Percentiles rank a stretch among this genome's conserved stretches.
phyloP scores from a whole-genome alignment of 257 asterid species.

The Rehmannia glutinosa region DNA sequence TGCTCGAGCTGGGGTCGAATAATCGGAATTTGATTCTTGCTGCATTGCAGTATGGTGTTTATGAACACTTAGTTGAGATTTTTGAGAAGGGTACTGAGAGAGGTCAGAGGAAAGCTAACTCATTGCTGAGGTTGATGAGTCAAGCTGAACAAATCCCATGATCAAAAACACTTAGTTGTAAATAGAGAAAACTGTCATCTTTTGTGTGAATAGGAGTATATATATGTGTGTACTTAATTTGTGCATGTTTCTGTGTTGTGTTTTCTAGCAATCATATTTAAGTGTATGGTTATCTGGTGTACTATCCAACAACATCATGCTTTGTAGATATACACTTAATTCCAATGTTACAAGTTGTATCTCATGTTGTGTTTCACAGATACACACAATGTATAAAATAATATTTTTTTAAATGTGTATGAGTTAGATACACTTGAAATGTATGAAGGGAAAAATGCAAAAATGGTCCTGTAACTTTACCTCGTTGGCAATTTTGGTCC shows the following conservation, averaged over 20 bases:
- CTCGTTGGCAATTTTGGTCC: too few relatives aligned
- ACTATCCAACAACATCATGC: too few relatives aligned
- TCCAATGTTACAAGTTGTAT: too few relatives aligned
- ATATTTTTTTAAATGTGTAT: too few relatives aligned
- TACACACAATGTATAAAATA: too few relatives aligned
- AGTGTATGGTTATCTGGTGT: too few relatives aligned
- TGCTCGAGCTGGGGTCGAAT: slow-evolving; percentile 55
- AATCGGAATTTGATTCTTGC: slow-evolving; percentile 64
- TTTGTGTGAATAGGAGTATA: not conserved
- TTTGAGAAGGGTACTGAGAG: slow-evolving; percentile 68
- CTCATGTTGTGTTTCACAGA: too few relatives aligned
- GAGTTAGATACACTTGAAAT: too few relatives aligned
- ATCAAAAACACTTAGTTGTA: not conserved
- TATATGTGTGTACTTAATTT: not conserved
- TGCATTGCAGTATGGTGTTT: slow-evolving; percentile 77
- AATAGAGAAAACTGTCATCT: not conserved
- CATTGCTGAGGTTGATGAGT: slow-evolving; percentile 50
- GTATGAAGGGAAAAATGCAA: too few relatives aligned
- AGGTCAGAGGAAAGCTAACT: slow-evolving; percentile 69
- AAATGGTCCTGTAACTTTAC: too few relatives aligned
- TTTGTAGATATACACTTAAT: too few relatives aligned
- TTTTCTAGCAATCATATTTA: not conserved
- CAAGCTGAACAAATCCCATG: slow-evolving; percentile 53
- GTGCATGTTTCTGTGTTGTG: not conserved
- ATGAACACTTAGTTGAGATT: slow-evolving; percentile 57